Base-by-base conservation (phyloP, 208 protist genomes). In the Leishmania braziliensis region DNA sequence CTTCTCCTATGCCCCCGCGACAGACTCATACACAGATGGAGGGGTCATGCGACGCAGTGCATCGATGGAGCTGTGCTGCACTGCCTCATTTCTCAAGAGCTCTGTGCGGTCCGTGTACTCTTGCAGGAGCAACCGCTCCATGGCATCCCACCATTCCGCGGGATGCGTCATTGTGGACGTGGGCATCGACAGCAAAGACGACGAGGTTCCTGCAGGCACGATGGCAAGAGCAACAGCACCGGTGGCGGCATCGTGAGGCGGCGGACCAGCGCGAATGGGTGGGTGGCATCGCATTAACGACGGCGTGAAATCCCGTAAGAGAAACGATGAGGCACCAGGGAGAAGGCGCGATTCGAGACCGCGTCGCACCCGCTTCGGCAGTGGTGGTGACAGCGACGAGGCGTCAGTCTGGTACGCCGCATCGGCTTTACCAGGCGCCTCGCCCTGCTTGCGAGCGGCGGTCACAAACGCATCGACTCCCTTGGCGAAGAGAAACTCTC, bases 101-200 rank as follows among this genome's bases (percentile, higher is more conserved):
- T 82, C 74, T 46, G n/a, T 54, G 3, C 91, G 87, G 51, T 70
- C 63, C 9, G 77, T 54, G 68, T 90, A 83, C 75, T 95, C 91
- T 48, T 89, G 84, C 33, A 91, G 77, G 2, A 95, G 78, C 29
- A 95, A 75, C 6, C 89, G 85, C 83, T 90, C 91, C 75, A 92
- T 69, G 1, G 87, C 78, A 77, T 92, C 90, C 54, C 75, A 86
- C 75, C 66, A 90, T 63, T 82, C 65, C 65, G 36, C 36, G 4
- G 60, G 3, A 51, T 53, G 58, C 14, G 75, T 20, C 0, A 75
- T 58, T 29, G 51, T 63, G 26, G 9, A 6, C 12, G 53, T 46
- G 36, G 39, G 26, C 18, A 18, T 48, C 56, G 56, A 50, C 56
- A 77, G 36, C 39, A 12, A 29, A 36, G 56, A 23, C 33, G 23